A percentile compares a stretch with the other conserved stretches of the same genome.
phyloP scores from a whole-genome alignment of 371 early-diverging fungal genomes.

The Actinomortierella wolfii region DNA sequence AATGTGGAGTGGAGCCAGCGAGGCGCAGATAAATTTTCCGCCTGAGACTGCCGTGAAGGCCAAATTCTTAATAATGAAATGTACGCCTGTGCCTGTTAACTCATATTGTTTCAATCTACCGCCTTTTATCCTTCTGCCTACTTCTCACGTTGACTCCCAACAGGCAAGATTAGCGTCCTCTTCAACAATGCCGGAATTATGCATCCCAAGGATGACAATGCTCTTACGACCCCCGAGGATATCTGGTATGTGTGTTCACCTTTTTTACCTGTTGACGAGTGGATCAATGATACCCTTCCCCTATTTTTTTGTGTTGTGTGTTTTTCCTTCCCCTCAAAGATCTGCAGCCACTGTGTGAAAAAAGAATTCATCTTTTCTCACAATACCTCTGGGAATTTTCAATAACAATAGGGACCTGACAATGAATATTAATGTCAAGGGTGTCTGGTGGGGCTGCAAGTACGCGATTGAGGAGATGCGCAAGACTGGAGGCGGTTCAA shows the following conservation, averaged over 20 bases:
- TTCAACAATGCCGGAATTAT: slow-evolving; percentile 94
- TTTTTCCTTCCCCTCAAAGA: too few species aligned
- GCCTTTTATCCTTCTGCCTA: neutral
- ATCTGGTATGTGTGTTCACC: slow-evolving; percentile 64
- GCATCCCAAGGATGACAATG: slow-evolving; percentile 87
- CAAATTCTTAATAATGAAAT: too few species aligned
- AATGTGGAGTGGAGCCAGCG: too few species aligned
- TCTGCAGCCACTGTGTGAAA: too few species aligned
- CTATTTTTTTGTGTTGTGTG: too few species aligned
- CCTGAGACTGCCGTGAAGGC: too few species aligned
- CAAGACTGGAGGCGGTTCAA: slow-evolving; percentile 72
- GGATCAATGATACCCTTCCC: too few species aligned
- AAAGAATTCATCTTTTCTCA: too few species aligned
- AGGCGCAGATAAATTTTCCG: too few species aligned
- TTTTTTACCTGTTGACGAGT: slow-evolving; percentile 1
- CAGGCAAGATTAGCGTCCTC: slow-evolving; percentile 77
- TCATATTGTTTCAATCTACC: slow-evolving; percentile 2
- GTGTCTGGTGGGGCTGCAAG: slow-evolving; percentile 92
- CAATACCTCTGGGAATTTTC: too few species aligned
- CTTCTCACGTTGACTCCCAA: neutral
- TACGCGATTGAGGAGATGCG: slow-evolving; percentile 83
- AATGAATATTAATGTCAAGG: slow-evolving; percentile 88
- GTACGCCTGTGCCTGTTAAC: neutral
- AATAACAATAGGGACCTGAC: slow-evolving; percentile 61
- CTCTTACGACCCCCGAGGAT: slow-evolving; percentile 75